phyloP scores from a whole-genome alignment of 202 grass and related monocot genomes.

The Eragrostis tef region DNA sequence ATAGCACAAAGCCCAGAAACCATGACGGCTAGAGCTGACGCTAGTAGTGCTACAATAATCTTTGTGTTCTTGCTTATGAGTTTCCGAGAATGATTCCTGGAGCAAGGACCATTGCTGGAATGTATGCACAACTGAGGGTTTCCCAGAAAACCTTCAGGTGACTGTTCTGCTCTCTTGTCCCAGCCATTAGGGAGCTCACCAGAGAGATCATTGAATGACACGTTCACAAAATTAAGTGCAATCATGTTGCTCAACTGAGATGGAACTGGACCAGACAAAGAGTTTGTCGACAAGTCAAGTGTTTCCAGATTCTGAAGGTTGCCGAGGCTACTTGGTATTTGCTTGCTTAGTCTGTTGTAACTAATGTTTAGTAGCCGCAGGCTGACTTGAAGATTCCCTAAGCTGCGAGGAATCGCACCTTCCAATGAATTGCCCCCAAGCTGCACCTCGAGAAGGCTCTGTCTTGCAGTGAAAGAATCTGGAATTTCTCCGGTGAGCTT shows the following conservation, averaged over 20 bases:
- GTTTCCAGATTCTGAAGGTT: slow-evolving; percentile 50
- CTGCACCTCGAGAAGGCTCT: slow-evolving; percentile 56
- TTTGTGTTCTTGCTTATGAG: slow-evolving; percentile 13
- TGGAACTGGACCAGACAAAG: slow-evolving; percentile 50
- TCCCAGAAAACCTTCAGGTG: slow-evolving; percentile 47
- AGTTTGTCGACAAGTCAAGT: slow-evolving; percentile 52
- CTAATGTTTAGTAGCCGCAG: slow-evolving; percentile 53
- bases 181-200: slow-evolving; percentile 56
- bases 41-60: slow-evolving; percentile 41
- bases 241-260: slow-evolving; percentile 45
- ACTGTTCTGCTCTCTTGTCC: slow-evolving; percentile 49
- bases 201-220: slow-evolving; percentile 58
- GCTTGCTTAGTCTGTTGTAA: slow-evolving; percentile 47
- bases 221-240: slow-evolving; percentile 44
- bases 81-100: slow-evolving; percentile 26
- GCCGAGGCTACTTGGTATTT: slow-evolving; percentile 55
- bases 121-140: slow-evolving; percentile 52
- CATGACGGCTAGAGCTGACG: slow-evolving; percentile 12
- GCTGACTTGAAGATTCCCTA: slow-evolving; percentile 61
- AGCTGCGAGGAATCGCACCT: slow-evolving; percentile 45
- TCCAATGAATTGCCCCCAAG: slow-evolving; percentile 55
- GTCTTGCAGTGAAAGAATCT: slow-evolving; percentile 42
- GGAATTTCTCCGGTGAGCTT: slow-evolving; percentile 58
- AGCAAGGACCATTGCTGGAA: background rate
- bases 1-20: slow-evolving; percentile 32